A percentile compares a stretch with the other conserved stretches of the same genome.
phyloP scores from a whole-genome alignment of 2,329 filamentous ascomycete genomes.

The Gnomoniopsis sp. region DNA sequence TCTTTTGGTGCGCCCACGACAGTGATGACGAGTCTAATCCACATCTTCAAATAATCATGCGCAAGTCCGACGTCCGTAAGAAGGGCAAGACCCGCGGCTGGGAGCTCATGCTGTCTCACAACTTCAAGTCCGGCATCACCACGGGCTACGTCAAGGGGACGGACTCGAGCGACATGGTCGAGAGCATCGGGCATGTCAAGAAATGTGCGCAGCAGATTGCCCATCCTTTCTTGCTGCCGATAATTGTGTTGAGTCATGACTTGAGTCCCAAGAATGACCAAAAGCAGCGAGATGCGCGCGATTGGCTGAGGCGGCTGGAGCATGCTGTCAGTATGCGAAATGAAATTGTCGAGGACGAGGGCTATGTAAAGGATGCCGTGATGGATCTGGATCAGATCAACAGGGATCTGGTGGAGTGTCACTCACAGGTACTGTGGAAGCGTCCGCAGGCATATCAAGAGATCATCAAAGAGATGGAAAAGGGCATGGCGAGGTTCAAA shows the following conservation, averaged over 20 bases:
- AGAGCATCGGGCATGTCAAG: constrained; percentile 46
- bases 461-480: constrained; percentile 46
- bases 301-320: constrained; percentile 59
- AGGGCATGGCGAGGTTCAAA: constrained; percentile 44
- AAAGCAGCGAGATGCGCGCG: constrained; percentile 60
- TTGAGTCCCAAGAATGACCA: constrained; percentile 53
- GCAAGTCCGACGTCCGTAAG: constrained; percentile 65
- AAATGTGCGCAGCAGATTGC: constrained; percentile 46
- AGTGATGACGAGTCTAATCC: constrained; percentile 50
- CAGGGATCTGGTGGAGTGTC: constrained; percentile 60
- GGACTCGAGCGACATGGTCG: constrained; percentile 49
- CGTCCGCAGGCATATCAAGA: constrained; percentile 58
- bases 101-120: constrained; percentile 61
- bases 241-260: constrained; percentile 58
- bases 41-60: constrained; percentile 59
- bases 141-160: constrained; percentile 62
- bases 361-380: constrained; percentile 47
- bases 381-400: constrained; percentile 60
- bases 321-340: constrained; percentile 59
- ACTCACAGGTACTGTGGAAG: constrained; percentile 61
- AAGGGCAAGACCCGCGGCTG: constrained; percentile 61
- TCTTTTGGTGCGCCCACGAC: constrained; percentile 59
- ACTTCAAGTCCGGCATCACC: constrained; percentile 51
- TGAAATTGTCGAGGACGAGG: constrained; percentile 54
- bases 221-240: constrained; percentile 57